These are phyloP conservation scores for Tolypocladium cylindrosporum DNA, from an alignment of 2,329 filamentous ascomycete genomes.

Conservation along the genomic window DNA sequence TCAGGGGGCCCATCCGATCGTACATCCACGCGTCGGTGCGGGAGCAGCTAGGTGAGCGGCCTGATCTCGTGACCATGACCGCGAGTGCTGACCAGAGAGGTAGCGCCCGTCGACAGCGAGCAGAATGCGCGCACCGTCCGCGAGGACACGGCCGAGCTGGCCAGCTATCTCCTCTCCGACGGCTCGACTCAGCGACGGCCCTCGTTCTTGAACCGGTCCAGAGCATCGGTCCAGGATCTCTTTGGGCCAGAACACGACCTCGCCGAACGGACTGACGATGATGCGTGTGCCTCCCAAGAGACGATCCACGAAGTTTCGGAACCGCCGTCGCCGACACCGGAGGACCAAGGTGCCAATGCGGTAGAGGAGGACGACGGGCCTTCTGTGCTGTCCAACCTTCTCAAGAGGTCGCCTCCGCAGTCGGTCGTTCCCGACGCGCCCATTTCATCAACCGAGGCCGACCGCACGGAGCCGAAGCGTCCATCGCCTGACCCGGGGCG, in stretches of 20 bases:
- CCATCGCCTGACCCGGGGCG: background rate
- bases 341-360: conserved; percentile 7
- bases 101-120: conserved; percentile 53
- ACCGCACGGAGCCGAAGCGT: background rate
- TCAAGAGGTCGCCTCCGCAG: conserved; percentile 38
- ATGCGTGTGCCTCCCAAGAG: conserved; percentile 29
- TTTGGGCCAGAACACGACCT: conserved; percentile 13
- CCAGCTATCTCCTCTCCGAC: conserved; percentile 68
- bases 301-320: conserved; percentile 55
- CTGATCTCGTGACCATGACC: background rate
- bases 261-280: conserved; percentile 11
- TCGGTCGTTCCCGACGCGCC: conserved; percentile 12
- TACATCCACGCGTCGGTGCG: conserved; percentile 59
- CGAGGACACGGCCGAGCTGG: conserved; percentile 79
- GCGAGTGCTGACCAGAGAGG: background rate
- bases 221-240: conserved; percentile 18
- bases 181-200: conserved; percentile 34
- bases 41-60: conserved; percentile 43
- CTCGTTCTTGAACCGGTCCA: conserved; percentile 32
- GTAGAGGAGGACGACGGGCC: conserved; percentile 15
- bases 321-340: conserved; percentile 17
- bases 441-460: background rate
- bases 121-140: conserved; percentile 72
- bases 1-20: conserved; percentile 60
- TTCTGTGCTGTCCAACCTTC: conserved; percentile 38